Evolutionary conservation across 1,139 yeast genomes (phyloP), one percentile per base, ranked within the genome.

Genomic region (Hyphopichia fennica): DNA sequence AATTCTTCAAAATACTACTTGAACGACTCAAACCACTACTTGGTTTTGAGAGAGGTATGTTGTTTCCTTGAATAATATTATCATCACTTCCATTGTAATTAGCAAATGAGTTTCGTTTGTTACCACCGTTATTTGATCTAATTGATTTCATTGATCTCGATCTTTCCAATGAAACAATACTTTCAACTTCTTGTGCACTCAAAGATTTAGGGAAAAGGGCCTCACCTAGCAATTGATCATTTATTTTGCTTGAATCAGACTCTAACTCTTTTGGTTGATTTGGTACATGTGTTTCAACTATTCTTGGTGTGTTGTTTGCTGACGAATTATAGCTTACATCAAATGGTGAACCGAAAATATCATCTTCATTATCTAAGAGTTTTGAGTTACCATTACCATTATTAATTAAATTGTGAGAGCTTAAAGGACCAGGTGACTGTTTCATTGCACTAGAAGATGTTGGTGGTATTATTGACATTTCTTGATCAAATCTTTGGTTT

Each of bases 91-190:
- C 83, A 48, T 75, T 70, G 41, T 76, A 69, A 39, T 74, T 75
- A 5, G 69, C 62, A 47, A 68, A 68, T 34, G 80, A 75, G 43
- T 66, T 63, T 34, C 79, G 54, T 53, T 73, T 71, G 33, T 50
- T 47, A 22, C 50, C 47, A 17, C 25, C 38, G 22, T 18, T 32
- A 52, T 54, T 64, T 37, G 66, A 65, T 52, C 52, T 68, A 10
- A 74, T 62, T 1, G 84, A 79, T 48, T 65, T 69, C 62, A 79
- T 66, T 2, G 90, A 83, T 48, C 88, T 68, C 15, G 85, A 78
- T 48, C 91, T 72, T 58, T 86, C 95, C 37, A 86, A 57, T 4
- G 88, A 79, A 1, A 84, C 84, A 46, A 86, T 86, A 39, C 87
- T 81, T 51, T 84, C 88, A 14, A 86, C 87, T 57, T 86, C 95